Conservation (phyloP, 768 basidiomycete genomes). For the Russula sp. region DNA sequence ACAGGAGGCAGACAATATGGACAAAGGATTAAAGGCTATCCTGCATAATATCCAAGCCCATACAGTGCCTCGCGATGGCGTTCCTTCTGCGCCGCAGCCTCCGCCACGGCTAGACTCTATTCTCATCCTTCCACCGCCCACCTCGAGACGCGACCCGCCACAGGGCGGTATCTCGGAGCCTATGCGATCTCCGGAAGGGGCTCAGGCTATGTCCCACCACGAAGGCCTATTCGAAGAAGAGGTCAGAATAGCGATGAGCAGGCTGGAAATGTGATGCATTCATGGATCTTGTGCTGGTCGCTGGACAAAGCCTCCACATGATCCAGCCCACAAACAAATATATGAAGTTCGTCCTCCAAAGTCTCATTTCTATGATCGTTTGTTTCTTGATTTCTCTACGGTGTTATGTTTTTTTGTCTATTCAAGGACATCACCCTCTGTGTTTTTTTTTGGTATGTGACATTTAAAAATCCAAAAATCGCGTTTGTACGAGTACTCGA, state of each 20-base stretch:
- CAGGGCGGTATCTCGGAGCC: conserved; percentile 35
- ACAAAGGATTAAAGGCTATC: conserved; percentile 11
- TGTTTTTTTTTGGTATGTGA: neutral
- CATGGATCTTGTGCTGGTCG: conserved; percentile 46
- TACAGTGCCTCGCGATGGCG: neutral
- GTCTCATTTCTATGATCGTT: neutral
- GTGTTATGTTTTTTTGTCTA: neutral
- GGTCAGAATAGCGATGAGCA: conserved; percentile 19
- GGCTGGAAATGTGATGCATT: neutral
- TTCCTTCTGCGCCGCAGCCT: neutral
- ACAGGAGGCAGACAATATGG: conserved; percentile 25
- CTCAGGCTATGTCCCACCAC: conserved; percentile 69
- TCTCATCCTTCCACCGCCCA: neutral
- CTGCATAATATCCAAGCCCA: neutral
- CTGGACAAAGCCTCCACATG: conserved; percentile 35
- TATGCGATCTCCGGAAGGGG: conserved; percentile 50
- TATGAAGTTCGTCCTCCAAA: neutral
- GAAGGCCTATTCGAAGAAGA: conserved; percentile 52
- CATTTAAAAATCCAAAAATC: neutral
- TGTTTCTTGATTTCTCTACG: neutral
- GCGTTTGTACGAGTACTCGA: neutral
- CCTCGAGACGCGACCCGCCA: neutral
- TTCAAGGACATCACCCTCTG: neutral
- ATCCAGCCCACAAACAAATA: no score
- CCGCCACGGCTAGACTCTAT: conserved; percentile 6